Conservation (phyloP, 2,329 filamentous ascomycete species). For the Seiridium unicorne region DNA sequence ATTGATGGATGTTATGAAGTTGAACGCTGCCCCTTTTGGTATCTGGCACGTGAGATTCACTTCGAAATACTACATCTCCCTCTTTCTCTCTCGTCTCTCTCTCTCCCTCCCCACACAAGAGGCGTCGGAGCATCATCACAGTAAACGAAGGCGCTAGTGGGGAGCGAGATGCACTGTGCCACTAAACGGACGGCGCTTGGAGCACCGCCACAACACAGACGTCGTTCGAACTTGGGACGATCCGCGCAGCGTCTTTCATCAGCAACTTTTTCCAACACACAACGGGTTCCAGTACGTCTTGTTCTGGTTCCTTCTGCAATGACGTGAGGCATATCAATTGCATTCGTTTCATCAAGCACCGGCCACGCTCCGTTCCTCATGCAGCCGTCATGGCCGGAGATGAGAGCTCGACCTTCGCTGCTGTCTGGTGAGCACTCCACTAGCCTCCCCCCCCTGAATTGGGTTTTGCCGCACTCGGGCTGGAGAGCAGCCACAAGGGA, state of each 20-base stretch:
- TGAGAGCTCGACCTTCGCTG: constrained; percentile 4
- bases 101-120: too few species aligned
- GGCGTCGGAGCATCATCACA: too few species aligned
- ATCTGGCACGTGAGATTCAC: too few species aligned
- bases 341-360: not conserved
- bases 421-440: constrained; percentile 3
- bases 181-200: too few species aligned
- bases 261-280: not conserved
- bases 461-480: not conserved
- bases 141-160: too few species aligned
- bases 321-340: not conserved
- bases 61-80: too few species aligned
- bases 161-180: too few species aligned
- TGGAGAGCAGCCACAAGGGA: not conserved
- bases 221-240: too few species aligned
- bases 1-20: not conserved
- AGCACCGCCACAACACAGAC: too few species aligned
- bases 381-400: constrained; percentile 1
- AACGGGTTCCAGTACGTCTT: too few species aligned
- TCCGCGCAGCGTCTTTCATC: not conserved
- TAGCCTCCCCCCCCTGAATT: not conserved
- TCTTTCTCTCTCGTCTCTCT: too few species aligned
- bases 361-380: not conserved
- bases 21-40: not conserved
- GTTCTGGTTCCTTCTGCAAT: not conserved